Conservation (phyloP, 257 asterid species). For the Fraxinus pennsylvanica region DNA sequence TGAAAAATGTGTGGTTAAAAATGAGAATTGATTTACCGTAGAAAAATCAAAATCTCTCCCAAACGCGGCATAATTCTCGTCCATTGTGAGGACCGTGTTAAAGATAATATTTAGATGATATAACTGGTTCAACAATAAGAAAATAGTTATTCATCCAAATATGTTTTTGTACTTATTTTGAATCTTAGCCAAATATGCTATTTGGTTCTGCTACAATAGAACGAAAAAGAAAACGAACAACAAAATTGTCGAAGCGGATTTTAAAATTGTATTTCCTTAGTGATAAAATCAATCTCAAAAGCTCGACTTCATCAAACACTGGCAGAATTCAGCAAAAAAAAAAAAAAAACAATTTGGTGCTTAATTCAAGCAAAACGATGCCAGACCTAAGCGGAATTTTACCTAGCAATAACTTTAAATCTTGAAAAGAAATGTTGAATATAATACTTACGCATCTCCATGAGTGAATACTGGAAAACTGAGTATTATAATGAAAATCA, state of each 20-base stretch:
- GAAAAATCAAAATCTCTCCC: too few relatives aligned
- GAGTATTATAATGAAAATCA: constrained; percentile 21
- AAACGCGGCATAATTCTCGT: too few relatives aligned
- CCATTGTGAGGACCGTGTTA: too few relatives aligned
- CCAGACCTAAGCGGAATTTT: not conserved
- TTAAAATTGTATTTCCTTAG: not conserved
- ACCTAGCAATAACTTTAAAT: not conserved
- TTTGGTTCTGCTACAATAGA: not conserved
- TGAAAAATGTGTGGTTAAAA: too few relatives aligned
- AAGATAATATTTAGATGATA: too few relatives aligned
- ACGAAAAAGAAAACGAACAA: not conserved
- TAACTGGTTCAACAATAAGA: too few relatives aligned
- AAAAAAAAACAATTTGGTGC: not conserved
- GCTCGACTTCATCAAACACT: not conserved
- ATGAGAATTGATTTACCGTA: too few relatives aligned
- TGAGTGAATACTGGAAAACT: constrained; percentile 7
- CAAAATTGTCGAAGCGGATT: not conserved
- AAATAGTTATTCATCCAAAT: too few relatives aligned
- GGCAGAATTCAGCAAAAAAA: constrained; percentile 19
- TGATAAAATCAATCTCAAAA: not conserved
- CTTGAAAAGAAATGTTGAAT: too few relatives aligned
- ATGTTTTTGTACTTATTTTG: not conserved
- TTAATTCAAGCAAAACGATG: not conserved
- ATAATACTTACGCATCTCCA: constrained; percentile 40
- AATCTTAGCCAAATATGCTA: not conserved